Conservation (phyloP, 1,284 basidiomycete genomes). For the Boletus sp. region DNA sequence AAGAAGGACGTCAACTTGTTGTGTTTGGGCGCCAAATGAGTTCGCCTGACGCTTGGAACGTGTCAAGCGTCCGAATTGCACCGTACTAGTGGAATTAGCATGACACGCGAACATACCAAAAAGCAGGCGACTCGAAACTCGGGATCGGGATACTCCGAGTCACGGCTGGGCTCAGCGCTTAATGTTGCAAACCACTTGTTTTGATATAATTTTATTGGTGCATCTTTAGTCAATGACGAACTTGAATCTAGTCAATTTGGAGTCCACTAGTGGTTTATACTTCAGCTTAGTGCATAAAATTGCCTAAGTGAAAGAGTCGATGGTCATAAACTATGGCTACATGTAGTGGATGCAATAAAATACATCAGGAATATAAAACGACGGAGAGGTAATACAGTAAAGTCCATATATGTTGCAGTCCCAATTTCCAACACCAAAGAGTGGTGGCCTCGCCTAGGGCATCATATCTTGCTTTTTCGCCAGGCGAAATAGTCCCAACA, state of each 20-base stretch:
- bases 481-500: constrained; percentile 33
- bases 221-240: no score
- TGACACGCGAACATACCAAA: neutral
- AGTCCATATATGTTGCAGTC: neutral
- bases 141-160: no score
- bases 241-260: no score
- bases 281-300: neutral
- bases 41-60: neutral
- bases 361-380: constrained; percentile 1
- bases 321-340: constrained; percentile 16
- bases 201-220: no score
- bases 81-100: neutral
- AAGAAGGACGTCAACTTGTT: neutral
- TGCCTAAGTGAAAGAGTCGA: neutral
- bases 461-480: constrained; percentile 23
- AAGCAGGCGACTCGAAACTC: neutral
- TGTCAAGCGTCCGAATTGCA: neutral
- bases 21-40: neutral
- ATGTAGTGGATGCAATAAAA: neutral
- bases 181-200: no score
- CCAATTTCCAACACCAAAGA: neutral
- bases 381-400: neutral
- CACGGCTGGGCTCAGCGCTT: no score
- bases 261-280: no score
- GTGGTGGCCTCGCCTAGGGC: constrained; percentile 2